Evolutionary conservation across 208 protist species (phyloP).

Genomic region (Leishmania guyanensis): DNA sequence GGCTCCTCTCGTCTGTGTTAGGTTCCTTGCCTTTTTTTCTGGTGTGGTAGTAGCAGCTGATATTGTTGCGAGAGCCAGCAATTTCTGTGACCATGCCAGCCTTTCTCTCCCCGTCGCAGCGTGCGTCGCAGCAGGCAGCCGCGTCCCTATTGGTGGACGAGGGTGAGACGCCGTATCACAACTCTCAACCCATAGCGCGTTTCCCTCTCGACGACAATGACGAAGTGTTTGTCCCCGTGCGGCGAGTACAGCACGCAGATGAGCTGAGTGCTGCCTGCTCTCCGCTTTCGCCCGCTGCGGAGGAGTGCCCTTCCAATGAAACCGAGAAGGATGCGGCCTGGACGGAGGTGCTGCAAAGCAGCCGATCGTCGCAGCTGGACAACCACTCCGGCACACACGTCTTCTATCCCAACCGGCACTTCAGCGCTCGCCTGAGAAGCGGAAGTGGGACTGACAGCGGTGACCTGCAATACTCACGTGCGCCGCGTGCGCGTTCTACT

Average conservation of each 20-base stretch:
- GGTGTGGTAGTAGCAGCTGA: background rate
- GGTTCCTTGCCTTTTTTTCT: background rate
- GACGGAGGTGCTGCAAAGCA: conserved; percentile 5
- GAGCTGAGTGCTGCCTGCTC: background rate
- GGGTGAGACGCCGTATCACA: conserved; percentile 16
- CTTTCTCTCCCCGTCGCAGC: conserved; percentile 21
- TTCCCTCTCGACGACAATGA: conserved; percentile 9
- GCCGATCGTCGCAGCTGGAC: background rate
- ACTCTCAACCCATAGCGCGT: conserved; percentile 14
- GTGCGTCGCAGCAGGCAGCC: conserved; percentile 16
- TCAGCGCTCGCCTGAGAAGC: conserved; percentile 2
- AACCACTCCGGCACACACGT: background rate
- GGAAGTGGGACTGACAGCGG: background rate
- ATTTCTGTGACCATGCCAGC: conserved; percentile 7
- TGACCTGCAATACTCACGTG: background rate
- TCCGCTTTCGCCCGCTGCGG: conserved; percentile 3
- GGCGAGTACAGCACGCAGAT: background rate
- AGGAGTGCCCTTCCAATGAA: background rate
- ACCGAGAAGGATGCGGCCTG: background rate
- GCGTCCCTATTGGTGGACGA: conserved; percentile 13
- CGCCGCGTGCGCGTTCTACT: background rate
- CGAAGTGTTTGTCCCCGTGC: conserved; percentile 1
- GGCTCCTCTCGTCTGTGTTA: background rate
- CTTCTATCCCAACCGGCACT: background rate
- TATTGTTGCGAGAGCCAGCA: background rate